phyloP scores from a whole-genome alignment of 768 basidiomycete species.

The Mrakia gelida region DNA sequence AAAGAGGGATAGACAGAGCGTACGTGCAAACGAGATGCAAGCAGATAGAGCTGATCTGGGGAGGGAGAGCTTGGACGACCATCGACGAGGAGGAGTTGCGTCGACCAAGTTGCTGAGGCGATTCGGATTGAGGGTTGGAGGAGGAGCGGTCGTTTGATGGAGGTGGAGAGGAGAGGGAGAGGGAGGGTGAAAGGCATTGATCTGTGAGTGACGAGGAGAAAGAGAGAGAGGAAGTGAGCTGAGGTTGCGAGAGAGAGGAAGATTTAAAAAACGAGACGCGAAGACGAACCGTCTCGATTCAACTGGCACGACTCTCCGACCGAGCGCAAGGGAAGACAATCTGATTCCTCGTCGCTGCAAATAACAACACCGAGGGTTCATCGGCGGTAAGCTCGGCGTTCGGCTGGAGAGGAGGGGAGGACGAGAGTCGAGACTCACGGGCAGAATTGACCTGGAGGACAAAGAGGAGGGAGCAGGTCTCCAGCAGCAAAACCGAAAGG shows the following conservation, averaged over 20 bases:
- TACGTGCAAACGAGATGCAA: conserved; percentile 3
- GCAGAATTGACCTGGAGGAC: conserved; percentile 57
- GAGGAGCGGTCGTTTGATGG: background rate
- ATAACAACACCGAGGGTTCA: conserved; percentile 54
- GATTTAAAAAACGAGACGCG: background rate
- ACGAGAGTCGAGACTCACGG: conserved; percentile 13
- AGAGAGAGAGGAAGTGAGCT: background rate
- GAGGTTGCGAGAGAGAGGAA: background rate
- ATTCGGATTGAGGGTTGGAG: conserved; percentile 12
- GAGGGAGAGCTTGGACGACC: background rate
- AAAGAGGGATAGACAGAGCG: background rate
- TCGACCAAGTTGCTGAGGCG: background rate
- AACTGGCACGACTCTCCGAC: conserved; percentile 73
- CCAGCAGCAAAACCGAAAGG: conserved; percentile 61
- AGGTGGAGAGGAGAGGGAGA: background rate
- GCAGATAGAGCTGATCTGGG: background rate
- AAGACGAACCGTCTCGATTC: conserved; percentile 69
- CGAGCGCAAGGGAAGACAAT: conserved; percentile 58
- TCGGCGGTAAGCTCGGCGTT: background rate
- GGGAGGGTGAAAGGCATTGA: background rate
- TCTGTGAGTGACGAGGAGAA: background rate
- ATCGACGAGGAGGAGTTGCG: background rate
- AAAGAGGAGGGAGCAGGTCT: conserved; percentile 58
- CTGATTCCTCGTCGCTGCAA: conserved; percentile 62
- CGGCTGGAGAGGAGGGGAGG: background rate